Percentiles rank a stretch among this genome's conserved stretches.
phyloP scores from a whole-genome alignment of 306 rosid species.

The Sindora glabra region DNA sequence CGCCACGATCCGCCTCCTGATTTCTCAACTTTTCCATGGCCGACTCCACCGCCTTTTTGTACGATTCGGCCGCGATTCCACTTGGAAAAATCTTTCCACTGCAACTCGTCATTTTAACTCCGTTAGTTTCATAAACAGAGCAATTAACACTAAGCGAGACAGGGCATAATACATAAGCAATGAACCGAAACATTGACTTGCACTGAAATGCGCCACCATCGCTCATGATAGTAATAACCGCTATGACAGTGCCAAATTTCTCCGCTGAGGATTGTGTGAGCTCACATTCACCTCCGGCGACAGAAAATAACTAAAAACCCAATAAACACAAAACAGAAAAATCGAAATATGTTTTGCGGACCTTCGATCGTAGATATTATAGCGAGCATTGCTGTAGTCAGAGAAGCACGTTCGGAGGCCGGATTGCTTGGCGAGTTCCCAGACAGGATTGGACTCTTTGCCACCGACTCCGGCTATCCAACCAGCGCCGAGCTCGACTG shows the following conservation, averaged over 20 bases:
- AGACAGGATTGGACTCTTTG: conserved; percentile 60
- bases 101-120: conserved; percentile 11
- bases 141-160: background rate
- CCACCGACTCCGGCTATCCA: conserved; percentile 99
- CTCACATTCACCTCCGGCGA: no score
- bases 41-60: conserved; percentile 85
- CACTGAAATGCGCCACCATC: conserved; percentile 1
- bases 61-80: conserved; percentile 82
- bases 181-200: background rate
- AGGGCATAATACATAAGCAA: background rate
- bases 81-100: conserved; percentile 84
- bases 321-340: background rate
- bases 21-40: conserved; percentile 58
- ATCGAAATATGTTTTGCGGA: background rate
- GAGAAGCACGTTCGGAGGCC: conserved; percentile 79
- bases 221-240: no score
- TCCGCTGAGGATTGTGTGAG: background rate
- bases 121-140: background rate
- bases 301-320: no score
- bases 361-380: conserved; percentile 87
- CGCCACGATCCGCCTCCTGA: conserved; percentile 32
- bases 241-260: no score
- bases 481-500: conserved; percentile 97
- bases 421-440: conserved; percentile 74
- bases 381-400: conserved; percentile 89